phyloP scores from a whole-genome alignment of 2,329 filamentous ascomycete species.

The Thelonectria rubi region DNA sequence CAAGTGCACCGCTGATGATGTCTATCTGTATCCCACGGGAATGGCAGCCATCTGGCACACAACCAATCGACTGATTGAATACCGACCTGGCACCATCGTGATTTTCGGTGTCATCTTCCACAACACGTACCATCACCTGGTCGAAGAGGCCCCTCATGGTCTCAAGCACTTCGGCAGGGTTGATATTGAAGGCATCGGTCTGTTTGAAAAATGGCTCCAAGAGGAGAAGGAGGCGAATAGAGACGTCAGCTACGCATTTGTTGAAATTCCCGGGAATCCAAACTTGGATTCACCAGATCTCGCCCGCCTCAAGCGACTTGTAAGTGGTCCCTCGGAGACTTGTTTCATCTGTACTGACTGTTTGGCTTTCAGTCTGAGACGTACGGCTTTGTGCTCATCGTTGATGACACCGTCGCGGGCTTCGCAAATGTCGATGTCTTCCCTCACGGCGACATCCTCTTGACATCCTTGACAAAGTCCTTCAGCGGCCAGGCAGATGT shows the following conservation, averaged over 20 bases:
- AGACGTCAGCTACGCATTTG: constrained; percentile 56
- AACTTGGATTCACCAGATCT: constrained; percentile 47
- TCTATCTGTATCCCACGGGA: constrained; percentile 63
- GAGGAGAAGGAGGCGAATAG: constrained; percentile 50
- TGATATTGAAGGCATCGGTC: constrained; percentile 52
- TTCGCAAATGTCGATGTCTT: constrained; percentile 62
- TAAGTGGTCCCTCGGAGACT: constrained; percentile 38
- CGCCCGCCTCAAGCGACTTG: constrained; percentile 48
- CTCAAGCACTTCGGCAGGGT: constrained; percentile 59
- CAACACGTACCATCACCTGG: constrained; percentile 57
- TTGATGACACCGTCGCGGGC: constrained; percentile 60
- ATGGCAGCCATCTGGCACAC: constrained; percentile 61
- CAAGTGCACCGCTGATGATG: constrained; percentile 48
- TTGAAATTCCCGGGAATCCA: constrained; percentile 56
- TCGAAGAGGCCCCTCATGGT: constrained; percentile 54
- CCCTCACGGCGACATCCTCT: constrained; percentile 57
- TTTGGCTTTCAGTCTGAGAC: constrained; percentile 47
- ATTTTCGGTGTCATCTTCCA: constrained; percentile 63
- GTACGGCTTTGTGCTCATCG: constrained; percentile 55
- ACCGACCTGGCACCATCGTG: constrained; percentile 49
- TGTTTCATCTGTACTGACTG: background rate
- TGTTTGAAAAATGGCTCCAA: constrained; percentile 57
- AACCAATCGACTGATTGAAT: constrained; percentile 49
- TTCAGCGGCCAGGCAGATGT: constrained; percentile 66
- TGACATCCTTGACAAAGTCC: constrained; percentile 65